phyloP scores from a whole-genome alignment of 1,139 yeast genomes.

The Zygosaccharomyces sapae region DNA sequence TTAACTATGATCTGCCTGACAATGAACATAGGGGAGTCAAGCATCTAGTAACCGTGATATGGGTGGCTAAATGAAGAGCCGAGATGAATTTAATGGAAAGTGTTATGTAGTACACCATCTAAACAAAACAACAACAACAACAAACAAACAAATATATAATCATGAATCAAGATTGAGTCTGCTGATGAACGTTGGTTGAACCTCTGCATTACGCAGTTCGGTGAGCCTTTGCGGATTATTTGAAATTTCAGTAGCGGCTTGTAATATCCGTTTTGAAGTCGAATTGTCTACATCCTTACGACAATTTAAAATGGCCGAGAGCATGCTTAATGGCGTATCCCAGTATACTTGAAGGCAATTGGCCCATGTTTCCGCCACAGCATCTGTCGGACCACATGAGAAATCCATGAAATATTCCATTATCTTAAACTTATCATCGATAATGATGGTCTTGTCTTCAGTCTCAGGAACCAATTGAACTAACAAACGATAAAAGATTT shows the following conservation, averaged over 20 bases:
- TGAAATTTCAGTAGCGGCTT: conserved; percentile 22
- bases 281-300: conserved; percentile 40
- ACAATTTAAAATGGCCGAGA: conserved; percentile 45
- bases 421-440: conserved; percentile 52
- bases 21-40: conserved; percentile 7
- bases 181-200: conserved; percentile 28
- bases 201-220: conserved; percentile 18
- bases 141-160: too few relatives aligned
- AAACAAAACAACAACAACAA: too few relatives aligned
- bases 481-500: conserved; percentile 58
- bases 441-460: conserved; percentile 37
- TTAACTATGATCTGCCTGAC: conserved; percentile 25
- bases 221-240: conserved; percentile 22
- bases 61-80: conserved; percentile 25
- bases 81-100: background rate
- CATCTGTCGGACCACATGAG: conserved; percentile 51
- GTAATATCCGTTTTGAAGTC: conserved; percentile 24
- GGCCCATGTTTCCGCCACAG: conserved; percentile 55
- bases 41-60: conserved; percentile 28
- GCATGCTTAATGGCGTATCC: conserved; percentile 63
- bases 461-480: conserved; percentile 46
- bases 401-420: conserved; percentile 72
- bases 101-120: conserved; percentile 1
- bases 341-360: conserved; percentile 55
- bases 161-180: conserved; percentile 16